Percentiles rank a stretch among this genome's conserved stretches.
These are phyloP conservation scores for Acanthamoeba divionensis DNA, from an alignment of 208 protist genomes.

Conservation along the genomic window DNA sequence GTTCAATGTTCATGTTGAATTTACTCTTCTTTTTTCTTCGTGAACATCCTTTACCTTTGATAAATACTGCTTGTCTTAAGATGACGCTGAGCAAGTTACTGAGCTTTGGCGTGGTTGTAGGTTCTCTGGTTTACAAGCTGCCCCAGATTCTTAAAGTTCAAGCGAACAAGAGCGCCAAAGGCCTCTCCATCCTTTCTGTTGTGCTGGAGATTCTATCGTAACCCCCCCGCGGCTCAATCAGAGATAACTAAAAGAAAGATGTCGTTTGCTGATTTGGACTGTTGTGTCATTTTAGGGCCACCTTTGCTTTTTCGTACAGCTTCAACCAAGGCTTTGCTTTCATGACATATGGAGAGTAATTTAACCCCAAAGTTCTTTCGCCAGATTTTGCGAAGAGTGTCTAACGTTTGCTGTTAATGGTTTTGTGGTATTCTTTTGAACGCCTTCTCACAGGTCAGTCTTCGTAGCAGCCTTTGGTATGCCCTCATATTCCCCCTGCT, in stretches of 20 bases:
- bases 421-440: neutral
- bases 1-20: neutral
- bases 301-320: constrained; percentile 12
- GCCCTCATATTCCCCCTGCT: neutral
- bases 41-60: neutral
- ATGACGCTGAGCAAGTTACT: constrained; percentile 58
- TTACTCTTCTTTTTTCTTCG: neutral
- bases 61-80: constrained; percentile 4
- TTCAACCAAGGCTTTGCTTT: constrained; percentile 51
- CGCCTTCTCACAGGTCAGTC: too few relatives aligned
- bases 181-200: constrained; percentile 33
- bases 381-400: too few relatives aligned
- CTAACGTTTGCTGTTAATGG: too few relatives aligned
- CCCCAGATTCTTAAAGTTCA: constrained; percentile 70
- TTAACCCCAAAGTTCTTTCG: too few relatives aligned
- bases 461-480: neutral
- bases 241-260: neutral
- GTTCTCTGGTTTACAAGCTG: constrained; percentile 62
- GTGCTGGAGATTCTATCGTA: constrained; percentile 61
- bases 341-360: constrained; percentile 70
- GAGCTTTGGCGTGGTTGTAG: constrained; percentile 57
- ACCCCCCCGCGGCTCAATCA: neutral
- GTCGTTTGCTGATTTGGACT: neutral
- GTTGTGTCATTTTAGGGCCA: neutral
- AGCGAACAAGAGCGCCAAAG: constrained; percentile 30